phyloP scores from a whole-genome alignment of 2,329 filamentous ascomycete genomes.

The Gliomastix tumulicola region DNA sequence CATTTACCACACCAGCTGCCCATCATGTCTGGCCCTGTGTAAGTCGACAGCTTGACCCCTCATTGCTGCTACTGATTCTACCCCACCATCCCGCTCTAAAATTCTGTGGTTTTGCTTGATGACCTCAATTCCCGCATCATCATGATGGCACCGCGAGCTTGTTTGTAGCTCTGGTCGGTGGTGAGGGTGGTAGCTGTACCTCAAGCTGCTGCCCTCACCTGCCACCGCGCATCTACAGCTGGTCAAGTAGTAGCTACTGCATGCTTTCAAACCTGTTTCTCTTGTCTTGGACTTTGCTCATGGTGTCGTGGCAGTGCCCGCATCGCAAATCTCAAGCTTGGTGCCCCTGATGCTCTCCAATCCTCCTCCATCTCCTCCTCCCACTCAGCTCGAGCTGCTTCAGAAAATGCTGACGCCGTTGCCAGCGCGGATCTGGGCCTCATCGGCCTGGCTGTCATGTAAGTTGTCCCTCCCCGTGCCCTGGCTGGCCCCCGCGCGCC shows the following conservation, averaged over 20 bases:
- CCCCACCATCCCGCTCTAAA: conserved; percentile 32
- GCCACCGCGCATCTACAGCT: too few species aligned
- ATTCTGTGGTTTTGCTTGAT: conserved; percentile 12
- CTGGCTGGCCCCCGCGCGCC: conserved; percentile 6
- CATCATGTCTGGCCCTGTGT: conserved; percentile 62
- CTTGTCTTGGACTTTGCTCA: conserved; percentile 25
- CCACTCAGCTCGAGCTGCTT: conserved; percentile 13
- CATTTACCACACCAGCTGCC: conserved; percentile 7
- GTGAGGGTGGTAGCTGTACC: too few species aligned
- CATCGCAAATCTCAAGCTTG: conserved; percentile 67
- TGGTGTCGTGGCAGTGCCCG: conserved; percentile 53
- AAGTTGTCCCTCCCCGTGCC: conserved; percentile 26
- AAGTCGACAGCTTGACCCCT: conserved; percentile 36
- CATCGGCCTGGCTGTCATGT: conserved; percentile 89
- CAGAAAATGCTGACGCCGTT: conserved; percentile 47
- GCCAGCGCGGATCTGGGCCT: conserved; percentile 82
- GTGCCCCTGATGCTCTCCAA: conserved; percentile 45
- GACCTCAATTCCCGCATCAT: conserved; percentile 26
- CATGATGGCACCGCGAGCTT: conserved; percentile 12
- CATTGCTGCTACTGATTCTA: conserved; percentile 12
- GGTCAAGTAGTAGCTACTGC: too few species aligned
- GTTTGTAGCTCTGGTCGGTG: too few species aligned
- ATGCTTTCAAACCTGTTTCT: too few species aligned
- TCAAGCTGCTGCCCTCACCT: too few species aligned
- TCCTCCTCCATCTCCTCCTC: conserved; percentile 22